A percentile compares a stretch with the other conserved stretches of the same genome.
Evolutionary conservation across 176 grass and related monocot species (phyloP).

Genomic region (Carex scoparia): DNA sequence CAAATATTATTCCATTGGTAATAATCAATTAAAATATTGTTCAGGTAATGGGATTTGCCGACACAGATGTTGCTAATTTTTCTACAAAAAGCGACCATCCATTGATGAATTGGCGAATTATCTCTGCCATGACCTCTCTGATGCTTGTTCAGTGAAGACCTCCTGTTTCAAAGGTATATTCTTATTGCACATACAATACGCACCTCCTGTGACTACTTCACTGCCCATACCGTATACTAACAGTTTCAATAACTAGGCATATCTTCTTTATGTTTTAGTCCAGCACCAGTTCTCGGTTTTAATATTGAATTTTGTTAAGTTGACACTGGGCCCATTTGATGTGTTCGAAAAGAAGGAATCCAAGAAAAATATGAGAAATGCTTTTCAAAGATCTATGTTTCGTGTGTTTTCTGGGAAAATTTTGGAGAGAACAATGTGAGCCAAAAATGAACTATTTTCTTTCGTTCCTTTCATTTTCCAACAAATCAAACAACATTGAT

Average conservation of each 20-base stretch:
- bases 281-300: not conserved
- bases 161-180: slow-evolving; percentile 69
- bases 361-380: too few relatives aligned
- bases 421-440: too few relatives aligned
- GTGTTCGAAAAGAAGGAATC: too few relatives aligned
- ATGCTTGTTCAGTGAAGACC: slow-evolving; percentile 57
- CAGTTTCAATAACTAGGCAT: not conserved
- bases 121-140: slow-evolving; percentile 83
- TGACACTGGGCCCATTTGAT: too few relatives aligned
- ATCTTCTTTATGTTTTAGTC: not conserved
- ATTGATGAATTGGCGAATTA: slow-evolving; percentile 60
- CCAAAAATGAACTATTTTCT: too few relatives aligned
- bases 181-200: not conserved
- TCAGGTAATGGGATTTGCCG: slow-evolving; percentile 84
- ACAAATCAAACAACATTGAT: too few relatives aligned
- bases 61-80: slow-evolving; percentile 94
- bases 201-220: not conserved
- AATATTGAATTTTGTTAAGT: not conserved
- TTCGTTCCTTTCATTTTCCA: too few relatives aligned
- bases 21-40: slow-evolving; percentile 17
- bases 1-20: not conserved
- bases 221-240: not conserved
- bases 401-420: too few relatives aligned
- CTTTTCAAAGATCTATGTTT: too few relatives aligned
- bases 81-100: slow-evolving; percentile 67